phyloP scores from a whole-genome alignment of 2,329 filamentous ascomycete genomes.

The Sodiomyces alkalinus region DNA sequence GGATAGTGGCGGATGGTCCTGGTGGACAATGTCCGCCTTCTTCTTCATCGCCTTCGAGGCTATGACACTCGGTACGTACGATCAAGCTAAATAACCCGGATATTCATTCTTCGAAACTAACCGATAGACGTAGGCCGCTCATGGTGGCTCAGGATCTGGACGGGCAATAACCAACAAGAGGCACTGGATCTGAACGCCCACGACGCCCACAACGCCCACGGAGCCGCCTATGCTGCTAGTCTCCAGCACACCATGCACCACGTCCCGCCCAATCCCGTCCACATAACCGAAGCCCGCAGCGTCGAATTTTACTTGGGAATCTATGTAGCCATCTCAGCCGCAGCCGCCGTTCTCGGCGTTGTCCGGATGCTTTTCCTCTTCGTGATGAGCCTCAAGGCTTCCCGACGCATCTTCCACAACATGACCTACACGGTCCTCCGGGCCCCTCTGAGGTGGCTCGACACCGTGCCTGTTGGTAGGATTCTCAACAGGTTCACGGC shows the following conservation, averaged over 20 bases:
- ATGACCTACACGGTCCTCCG: slow-evolving; percentile 53
- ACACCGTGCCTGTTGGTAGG: slow-evolving; percentile 63
- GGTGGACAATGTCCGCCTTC: slow-evolving; percentile 40
- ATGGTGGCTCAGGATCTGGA: slow-evolving; percentile 54
- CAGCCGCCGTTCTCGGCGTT: slow-evolving; percentile 43
- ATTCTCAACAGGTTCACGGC: slow-evolving; percentile 66
- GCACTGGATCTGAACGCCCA: slow-evolving; percentile 8
- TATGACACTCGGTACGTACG: slow-evolving; percentile 33
- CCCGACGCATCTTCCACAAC: slow-evolving; percentile 49
- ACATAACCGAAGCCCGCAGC: slow-evolving; percentile 16
- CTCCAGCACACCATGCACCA: slow-evolving; percentile 30
- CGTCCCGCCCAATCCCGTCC: slow-evolving; percentile 15
- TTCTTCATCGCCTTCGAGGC: slow-evolving; percentile 40
- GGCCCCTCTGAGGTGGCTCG: slow-evolving; percentile 64
- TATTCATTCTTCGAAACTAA: slow-evolving; percentile 4
- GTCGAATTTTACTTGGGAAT: slow-evolving; percentile 51
- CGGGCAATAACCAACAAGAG: slow-evolving; percentile 24
- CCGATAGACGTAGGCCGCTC: slow-evolving; percentile 25
- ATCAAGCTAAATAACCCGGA: too few relatives aligned
- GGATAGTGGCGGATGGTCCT: slow-evolving; percentile 46
- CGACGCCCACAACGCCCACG: slow-evolving; percentile 17
- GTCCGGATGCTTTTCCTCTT: slow-evolving; percentile 49
- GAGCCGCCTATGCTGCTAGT: slow-evolving; percentile 25
- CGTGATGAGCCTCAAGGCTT: slow-evolving; percentile 50
- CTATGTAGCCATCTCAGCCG: slow-evolving; percentile 46